Percentiles rank a stretch among this genome's conserved stretches.
phyloP scores from a whole-genome alignment of 2,329 filamentous ascomycete species.

The Diaporthe destruens region DNA sequence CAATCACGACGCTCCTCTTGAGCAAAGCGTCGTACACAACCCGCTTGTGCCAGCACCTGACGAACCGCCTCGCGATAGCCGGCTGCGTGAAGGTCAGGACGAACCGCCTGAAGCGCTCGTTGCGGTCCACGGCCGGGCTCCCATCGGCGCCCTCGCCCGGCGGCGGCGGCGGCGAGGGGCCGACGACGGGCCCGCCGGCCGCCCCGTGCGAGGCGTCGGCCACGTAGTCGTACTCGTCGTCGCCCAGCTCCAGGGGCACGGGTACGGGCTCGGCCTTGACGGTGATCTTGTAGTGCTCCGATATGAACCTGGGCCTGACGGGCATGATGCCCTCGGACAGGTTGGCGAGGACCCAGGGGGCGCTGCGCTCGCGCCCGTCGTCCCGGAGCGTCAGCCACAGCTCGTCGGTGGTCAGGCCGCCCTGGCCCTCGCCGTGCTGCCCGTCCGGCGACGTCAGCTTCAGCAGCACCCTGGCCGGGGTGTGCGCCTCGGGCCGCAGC shows the following conservation, averaged over 20 bases:
- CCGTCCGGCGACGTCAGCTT: conserved; percentile 45
- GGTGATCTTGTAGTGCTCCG: conserved; percentile 20
- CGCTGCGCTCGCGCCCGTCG: conserved; percentile 58
- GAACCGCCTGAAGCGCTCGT: conserved; percentile 59
- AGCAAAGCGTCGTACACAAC: conserved; percentile 47
- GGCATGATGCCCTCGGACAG: conserved; percentile 45
- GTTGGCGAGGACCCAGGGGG: conserved; percentile 52
- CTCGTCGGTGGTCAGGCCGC: conserved; percentile 48
- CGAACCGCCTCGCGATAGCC: conserved; percentile 65
- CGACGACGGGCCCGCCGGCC: neutral
- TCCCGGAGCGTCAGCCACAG: conserved; percentile 55
- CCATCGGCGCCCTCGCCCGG: neutral
- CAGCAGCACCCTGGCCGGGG: conserved; percentile 51
- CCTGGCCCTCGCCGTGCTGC: conserved; percentile 49
- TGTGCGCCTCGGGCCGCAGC: conserved; percentile 43
- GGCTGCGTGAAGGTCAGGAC: conserved; percentile 68
- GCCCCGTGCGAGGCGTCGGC: neutral
- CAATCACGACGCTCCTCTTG: conserved; percentile 45
- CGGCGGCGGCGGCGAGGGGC: conserved; percentile 10
- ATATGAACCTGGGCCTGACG: conserved; percentile 9
- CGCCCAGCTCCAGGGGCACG: conserved; percentile 38
- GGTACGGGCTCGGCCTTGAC: conserved; percentile 41
- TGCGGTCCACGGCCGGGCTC: conserved; percentile 48
- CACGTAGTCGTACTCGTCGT: conserved; percentile 5
- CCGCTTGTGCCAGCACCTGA: conserved; percentile 58